These are phyloP conservation scores for Cucumis sativus DNA, from an alignment of 306 rosid species.

Conservation along the genomic window Cucumber_9930_V3 NC_026660.2:24677501-24678000, in stretches of 20 bases:
- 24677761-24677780: background rate
- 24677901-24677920: too few species aligned
- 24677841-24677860: background rate
- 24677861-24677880: background rate
- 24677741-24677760: background rate
- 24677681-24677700: constrained; percentile 30
- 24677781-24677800: too few species aligned
- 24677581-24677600: background rate
- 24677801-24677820: background rate
- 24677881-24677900: background rate
- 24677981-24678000: background rate
- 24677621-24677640: constrained; percentile 5
- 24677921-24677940: too few species aligned
- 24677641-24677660: constrained; percentile 13
- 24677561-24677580: background rate
- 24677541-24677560: background rate
- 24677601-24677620: constrained; percentile 18
- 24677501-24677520: background rate
- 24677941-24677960: too few species aligned
- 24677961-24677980: background rate
- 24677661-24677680: constrained; percentile 19
- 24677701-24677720: constrained; percentile 27
- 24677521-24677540: background rate
- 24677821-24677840: background rate
- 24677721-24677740: background rate